Evolutionary conservation across 805 yeast genomes (phyloP).

Genomic region (Millerozyma acaciae): DNA sequence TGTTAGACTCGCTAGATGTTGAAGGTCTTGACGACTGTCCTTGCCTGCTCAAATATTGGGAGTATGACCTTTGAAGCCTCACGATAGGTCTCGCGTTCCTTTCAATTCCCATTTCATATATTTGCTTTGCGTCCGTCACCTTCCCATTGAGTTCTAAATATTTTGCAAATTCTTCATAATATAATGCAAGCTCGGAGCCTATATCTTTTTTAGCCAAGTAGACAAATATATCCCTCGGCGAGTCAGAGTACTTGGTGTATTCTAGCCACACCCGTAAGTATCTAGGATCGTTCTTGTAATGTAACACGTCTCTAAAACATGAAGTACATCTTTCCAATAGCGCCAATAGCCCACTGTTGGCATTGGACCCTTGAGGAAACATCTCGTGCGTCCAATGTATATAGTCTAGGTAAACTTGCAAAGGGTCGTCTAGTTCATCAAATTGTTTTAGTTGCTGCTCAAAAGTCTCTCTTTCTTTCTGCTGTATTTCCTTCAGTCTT

Average conservation of each 20-base stretch:
- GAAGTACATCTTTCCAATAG: constrained; percentile 71
- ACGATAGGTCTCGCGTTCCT: constrained; percentile 61
- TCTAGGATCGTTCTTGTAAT: constrained; percentile 79
- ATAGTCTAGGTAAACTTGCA: constrained; percentile 71
- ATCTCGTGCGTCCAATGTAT: constrained; percentile 65
- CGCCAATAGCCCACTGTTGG: constrained; percentile 61
- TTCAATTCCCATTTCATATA: constrained; percentile 56
- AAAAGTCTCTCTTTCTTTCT: constrained; percentile 38
- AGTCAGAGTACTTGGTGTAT: constrained; percentile 64
- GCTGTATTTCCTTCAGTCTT: constrained; percentile 21
- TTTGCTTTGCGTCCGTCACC: constrained; percentile 51
- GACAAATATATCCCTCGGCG: constrained; percentile 66
- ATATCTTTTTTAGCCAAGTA: constrained; percentile 70
- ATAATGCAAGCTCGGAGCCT: constrained; percentile 62
- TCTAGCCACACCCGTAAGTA: constrained; percentile 79
- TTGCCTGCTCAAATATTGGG: constrained; percentile 41
- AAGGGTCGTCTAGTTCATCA: constrained; percentile 77
- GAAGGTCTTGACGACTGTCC: constrained; percentile 18
- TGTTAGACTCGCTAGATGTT: constrained; percentile 4
- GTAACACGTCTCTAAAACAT: constrained; percentile 56
- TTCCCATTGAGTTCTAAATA: constrained; percentile 51
- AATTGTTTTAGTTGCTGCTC: constrained; percentile 48
- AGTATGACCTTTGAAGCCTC: constrained; percentile 31
- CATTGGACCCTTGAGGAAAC: constrained; percentile 58
- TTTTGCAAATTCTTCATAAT: constrained; percentile 75